Evolutionary conservation across 371 early-diverging fungal genomes (phyloP).

Genomic region (Zychaea mexicana): DNA sequence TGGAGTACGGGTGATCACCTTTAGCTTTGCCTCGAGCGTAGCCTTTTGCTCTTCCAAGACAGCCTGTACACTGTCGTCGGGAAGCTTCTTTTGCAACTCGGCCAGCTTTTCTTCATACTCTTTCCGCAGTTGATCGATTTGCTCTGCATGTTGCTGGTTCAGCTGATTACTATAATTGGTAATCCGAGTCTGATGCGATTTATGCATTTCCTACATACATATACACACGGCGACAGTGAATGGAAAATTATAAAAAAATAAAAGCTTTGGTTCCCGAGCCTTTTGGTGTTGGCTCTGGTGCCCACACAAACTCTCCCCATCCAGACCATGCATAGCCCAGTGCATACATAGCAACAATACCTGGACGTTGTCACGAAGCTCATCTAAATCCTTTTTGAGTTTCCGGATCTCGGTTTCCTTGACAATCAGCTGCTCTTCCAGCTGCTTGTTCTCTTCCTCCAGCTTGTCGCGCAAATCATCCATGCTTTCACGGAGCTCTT

Average conservation of each 20-base stretch:
- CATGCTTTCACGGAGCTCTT: slow-evolving; percentile 12
- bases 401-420: slow-evolving; percentile 21
- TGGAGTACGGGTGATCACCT: background rate
- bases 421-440: slow-evolving; percentile 11
- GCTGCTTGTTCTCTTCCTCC: slow-evolving; percentile 15
- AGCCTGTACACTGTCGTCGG: slow-evolving; percentile 4
- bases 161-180: slow-evolving; percentile 21
- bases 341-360: background rate
- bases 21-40: slow-evolving; percentile 14
- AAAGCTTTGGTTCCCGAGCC: background rate
- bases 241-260: too few species aligned
- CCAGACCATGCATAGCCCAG: too few species aligned
- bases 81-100: slow-evolving; percentile 8
- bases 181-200: slow-evolving; percentile 21
- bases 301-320: background rate
- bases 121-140: slow-evolving; percentile 10
- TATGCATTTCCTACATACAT: slow-evolving; percentile 18
- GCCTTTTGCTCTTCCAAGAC: slow-evolving; percentile 9
- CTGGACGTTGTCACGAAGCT: slow-evolving; percentile 16
- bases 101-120: slow-evolving; percentile 16
- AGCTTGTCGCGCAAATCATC: slow-evolving; percentile 23
- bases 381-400: slow-evolving; percentile 18
- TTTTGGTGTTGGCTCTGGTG: too few species aligned
- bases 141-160: slow-evolving; percentile 17
- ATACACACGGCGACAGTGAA: too few species aligned